Evolutionary conservation across 371 early-diverging fungal species (phyloP).

Genomic region (Mucor sp.): DNA sequence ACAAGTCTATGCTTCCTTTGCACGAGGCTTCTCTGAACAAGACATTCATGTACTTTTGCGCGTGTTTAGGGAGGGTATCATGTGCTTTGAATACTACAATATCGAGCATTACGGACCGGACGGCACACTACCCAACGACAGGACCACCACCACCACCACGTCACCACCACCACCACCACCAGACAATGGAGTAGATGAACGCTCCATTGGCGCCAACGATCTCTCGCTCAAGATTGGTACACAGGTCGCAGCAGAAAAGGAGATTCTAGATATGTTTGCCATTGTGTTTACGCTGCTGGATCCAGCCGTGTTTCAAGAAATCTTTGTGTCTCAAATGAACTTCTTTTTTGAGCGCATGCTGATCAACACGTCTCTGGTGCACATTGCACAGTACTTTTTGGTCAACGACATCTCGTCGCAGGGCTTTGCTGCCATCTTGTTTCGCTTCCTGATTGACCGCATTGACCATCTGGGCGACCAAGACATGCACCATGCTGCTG

Average conservation of each 20-base stretch:
- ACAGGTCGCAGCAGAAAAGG: constrained; percentile 79
- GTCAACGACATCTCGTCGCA: constrained; percentile 77
- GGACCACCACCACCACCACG: no score
- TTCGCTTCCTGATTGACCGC: constrained; percentile 80
- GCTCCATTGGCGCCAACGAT: constrained; percentile 34
- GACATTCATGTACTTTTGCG: constrained; percentile 69
- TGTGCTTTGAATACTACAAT: constrained; percentile 86
- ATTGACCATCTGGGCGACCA: constrained; percentile 83
- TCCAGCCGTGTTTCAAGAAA: constrained; percentile 93
- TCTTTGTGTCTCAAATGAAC: constrained; percentile 89
- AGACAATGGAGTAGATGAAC: neutral
- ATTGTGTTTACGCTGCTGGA: constrained; percentile 87
- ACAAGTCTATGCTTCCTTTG: constrained; percentile 43
- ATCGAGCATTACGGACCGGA: constrained; percentile 70
- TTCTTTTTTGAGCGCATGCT: constrained; percentile 89
- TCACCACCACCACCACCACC: no score
- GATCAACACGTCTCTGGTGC: constrained; percentile 76
- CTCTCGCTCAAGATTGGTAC: constrained; percentile 44
- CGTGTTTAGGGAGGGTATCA: constrained; percentile 83
- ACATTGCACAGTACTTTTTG: constrained; percentile 89
- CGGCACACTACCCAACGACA: constrained; percentile 38
- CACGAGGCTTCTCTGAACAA: constrained; percentile 68
- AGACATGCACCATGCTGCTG: constrained; percentile 74
- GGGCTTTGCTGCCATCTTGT: constrained; percentile 78
- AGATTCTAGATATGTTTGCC: constrained; percentile 90